Evolutionary conservation across 106 monocot species (phyloP).

Genomic region (Dendrobium chrysotoxum): DNA sequence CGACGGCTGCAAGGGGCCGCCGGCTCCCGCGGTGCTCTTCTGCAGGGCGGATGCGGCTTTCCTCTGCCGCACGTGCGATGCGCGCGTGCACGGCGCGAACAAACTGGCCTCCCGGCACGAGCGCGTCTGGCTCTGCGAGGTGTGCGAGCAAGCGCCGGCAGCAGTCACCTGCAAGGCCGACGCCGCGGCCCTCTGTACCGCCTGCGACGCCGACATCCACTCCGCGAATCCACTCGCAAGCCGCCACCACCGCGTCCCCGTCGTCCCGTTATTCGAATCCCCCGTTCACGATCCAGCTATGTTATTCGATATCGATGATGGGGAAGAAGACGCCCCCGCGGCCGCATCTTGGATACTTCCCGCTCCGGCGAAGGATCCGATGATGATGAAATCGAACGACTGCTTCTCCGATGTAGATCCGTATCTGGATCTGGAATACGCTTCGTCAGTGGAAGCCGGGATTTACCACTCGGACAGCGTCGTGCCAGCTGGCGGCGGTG

Average conservation of each 20-base stretch:
- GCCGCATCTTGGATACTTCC: constrained; percentile 32
- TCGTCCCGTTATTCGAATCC: constrained; percentile 21
- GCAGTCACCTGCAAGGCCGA: constrained; percentile 67
- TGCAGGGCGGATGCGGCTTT: constrained; percentile 47
- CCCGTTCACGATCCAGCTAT: background rate
- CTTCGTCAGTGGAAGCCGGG: constrained; percentile 10
- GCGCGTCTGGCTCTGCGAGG: constrained; percentile 70
- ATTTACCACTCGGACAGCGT: constrained; percentile 31
- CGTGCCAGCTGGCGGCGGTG: constrained; percentile 21
- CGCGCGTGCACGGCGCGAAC: constrained; percentile 34
- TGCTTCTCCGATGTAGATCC: constrained; percentile 22
- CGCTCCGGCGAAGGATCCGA: constrained; percentile 5
- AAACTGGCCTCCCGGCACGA: constrained; percentile 38
- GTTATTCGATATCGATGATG: background rate
- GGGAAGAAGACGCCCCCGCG: background rate
- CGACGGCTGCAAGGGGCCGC: constrained; percentile 41
- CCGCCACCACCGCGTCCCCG: constrained; percentile 50
- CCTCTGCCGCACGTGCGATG: constrained; percentile 61
- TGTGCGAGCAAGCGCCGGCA: constrained; percentile 61
- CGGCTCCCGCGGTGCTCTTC: constrained; percentile 37
- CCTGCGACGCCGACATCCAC: constrained; percentile 70
- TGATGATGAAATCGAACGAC: constrained; percentile 1
- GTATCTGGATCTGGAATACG: constrained; percentile 42
- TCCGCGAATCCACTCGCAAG: constrained; percentile 57
- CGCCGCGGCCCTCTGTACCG: constrained; percentile 55